Conservation (phyloP, 2,329 filamentous ascomycete genomes). For the Chaetomiaceae sp. region DNA sequence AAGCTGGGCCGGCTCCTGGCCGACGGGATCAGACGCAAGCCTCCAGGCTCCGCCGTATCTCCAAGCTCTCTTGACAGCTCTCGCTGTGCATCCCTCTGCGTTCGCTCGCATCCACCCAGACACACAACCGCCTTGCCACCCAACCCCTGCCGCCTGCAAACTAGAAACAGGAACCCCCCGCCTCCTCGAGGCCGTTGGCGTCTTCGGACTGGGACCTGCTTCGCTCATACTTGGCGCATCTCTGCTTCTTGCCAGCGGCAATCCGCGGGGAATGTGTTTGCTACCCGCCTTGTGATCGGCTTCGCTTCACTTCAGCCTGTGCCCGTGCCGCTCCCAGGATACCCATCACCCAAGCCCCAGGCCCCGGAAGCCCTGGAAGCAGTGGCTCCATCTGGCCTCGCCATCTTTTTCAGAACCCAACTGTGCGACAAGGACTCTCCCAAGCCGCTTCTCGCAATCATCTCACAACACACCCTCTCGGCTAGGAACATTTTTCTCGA, state of each 20-base stretch:
- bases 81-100: conserved; percentile 4
- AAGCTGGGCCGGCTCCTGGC: conserved; percentile 6
- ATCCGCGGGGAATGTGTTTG: conserved; percentile 14
- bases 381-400: conserved; percentile 15
- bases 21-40: conserved; percentile 15
- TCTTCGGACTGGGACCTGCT: conserved; percentile 18
- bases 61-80: not conserved
- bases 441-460: conserved; percentile 9
- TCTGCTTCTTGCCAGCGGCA: conserved; percentile 3
- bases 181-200: conserved; percentile 5
- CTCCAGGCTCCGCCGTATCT: not conserved
- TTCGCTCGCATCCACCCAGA: conserved; percentile 3
- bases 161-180: conserved; percentile 11
- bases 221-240: conserved; percentile 16
- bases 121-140: conserved; percentile 17
- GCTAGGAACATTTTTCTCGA: conserved; percentile 13
- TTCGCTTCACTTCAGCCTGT: conserved; percentile 25
- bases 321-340: conserved; percentile 23
- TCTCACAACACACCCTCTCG: conserved; percentile 13
- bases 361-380: conserved; percentile 15
- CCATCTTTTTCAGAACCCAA: conserved; percentile 18
- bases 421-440: conserved; percentile 11
- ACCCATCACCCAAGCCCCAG: conserved; percentile 14
- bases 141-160: conserved; percentile 11
- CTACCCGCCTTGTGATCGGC: conserved; percentile 20